A percentile compares a stretch with the other conserved stretches of the same genome.
phyloP scores from a whole-genome alignment of 148 eudicot genomes.

The Rhododendron vialii region DNA sequence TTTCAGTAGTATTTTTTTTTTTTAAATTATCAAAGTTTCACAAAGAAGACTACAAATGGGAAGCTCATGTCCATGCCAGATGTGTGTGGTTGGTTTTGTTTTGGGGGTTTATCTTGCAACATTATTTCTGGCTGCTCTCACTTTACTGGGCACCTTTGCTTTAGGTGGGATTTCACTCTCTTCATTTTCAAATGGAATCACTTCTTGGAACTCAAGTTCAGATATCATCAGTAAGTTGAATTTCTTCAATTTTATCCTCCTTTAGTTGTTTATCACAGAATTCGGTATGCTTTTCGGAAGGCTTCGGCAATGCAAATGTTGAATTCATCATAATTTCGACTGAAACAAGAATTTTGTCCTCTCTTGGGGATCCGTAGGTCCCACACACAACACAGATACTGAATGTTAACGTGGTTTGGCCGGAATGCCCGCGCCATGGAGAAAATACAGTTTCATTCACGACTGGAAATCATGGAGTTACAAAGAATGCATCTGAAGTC shows the following conservation, averaged over 20 bases:
- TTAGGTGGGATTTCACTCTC: constrained; percentile 41
- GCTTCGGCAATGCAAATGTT: background rate
- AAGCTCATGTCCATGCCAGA: constrained; percentile 74
- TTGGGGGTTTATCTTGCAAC: constrained; percentile 76
- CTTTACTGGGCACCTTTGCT: constrained; percentile 52
- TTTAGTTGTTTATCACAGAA: too few species aligned
- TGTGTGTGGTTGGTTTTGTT: constrained; percentile 82
- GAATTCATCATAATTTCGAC: background rate
- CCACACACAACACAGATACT: too few species aligned
- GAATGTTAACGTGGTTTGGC: background rate
- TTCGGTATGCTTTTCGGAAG: background rate
- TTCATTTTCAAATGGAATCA: constrained; percentile 35
- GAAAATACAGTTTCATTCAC: too few species aligned
- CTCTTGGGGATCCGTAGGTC: too few species aligned
- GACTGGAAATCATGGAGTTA: background rate
- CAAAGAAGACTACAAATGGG: constrained; percentile 71
- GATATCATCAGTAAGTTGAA: constrained; percentile 41
- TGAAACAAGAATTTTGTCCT: too few species aligned
- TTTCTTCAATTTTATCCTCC: background rate
- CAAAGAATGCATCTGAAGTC: too few species aligned
- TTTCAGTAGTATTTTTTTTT: constrained; percentile 11
- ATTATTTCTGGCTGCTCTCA: constrained; percentile 66
- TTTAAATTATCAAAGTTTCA: constrained; percentile 21
- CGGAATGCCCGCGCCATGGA: too few species aligned
- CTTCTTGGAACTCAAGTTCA: constrained; percentile 43